Conservation (phyloP, 495 filamentous ascomycete species). For the Xylaria telfairii region DNA sequence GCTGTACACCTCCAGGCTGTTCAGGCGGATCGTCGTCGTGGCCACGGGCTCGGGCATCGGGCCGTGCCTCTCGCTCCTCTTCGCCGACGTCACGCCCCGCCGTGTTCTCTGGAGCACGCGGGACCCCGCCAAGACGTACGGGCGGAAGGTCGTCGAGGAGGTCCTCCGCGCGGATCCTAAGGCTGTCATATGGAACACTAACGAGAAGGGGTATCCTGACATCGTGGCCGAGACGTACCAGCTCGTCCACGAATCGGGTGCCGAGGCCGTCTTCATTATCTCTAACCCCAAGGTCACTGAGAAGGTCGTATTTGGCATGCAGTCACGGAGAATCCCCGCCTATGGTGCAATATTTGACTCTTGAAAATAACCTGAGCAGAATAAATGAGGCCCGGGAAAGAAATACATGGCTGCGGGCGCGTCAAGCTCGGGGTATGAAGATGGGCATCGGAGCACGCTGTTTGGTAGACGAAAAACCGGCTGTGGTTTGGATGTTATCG, state of each 20-base stretch:
- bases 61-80: constrained; percentile 62
- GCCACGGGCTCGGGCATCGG: constrained; percentile 86
- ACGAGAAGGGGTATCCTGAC: constrained; percentile 51
- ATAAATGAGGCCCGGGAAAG: no score
- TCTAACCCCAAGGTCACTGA: constrained; percentile 74
- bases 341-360: constrained; percentile 87
- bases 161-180: constrained; percentile 52
- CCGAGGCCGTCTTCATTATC: constrained; percentile 77
- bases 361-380: constrained; percentile 35
- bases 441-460: no score
- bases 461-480: no score
- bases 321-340: constrained; percentile 70
- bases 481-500: no score
- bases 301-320: constrained; percentile 76
- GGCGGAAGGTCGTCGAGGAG: constrained; percentile 48
- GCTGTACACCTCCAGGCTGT: constrained; percentile 73
- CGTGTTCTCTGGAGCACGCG: constrained; percentile 60
- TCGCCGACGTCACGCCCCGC: constrained; percentile 46
- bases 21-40: constrained; percentile 72
- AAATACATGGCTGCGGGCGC: no score
- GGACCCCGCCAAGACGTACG: constrained; percentile 52
- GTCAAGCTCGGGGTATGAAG: no score
- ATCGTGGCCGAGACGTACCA: constrained; percentile 63
- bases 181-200: constrained; percentile 59
- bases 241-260: constrained; percentile 38